A percentile compares a stretch with the other conserved stretches of the same genome.
Conservation (phyloP, 257 asterid species). For the Apocynum venetum region DNA sequence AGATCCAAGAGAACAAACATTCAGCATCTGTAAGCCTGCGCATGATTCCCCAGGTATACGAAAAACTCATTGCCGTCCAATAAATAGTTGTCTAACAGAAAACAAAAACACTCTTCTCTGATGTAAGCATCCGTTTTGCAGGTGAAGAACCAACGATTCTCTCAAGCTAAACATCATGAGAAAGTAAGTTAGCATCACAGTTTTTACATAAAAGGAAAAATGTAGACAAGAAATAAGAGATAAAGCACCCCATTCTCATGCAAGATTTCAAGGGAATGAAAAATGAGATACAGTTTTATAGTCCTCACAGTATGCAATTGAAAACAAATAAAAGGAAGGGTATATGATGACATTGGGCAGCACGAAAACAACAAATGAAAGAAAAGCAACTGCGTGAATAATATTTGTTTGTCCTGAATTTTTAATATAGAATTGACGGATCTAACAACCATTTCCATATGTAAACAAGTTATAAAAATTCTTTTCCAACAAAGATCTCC, state of each 20-base stretch:
- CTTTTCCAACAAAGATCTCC: background rate
- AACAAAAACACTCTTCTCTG: conserved; percentile 73
- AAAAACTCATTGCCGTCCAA: background rate
- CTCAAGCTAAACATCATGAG: conserved; percentile 59
- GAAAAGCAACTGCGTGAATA: background rate
- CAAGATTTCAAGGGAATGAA: background rate
- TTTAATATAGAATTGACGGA: background rate
- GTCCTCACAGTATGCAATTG: background rate
- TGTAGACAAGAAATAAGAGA: background rate
- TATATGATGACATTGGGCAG: background rate
- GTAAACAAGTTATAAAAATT: background rate
- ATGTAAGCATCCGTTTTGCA: conserved; percentile 75
- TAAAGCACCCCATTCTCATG: background rate
- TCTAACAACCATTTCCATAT: background rate
- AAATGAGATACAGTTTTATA: background rate
- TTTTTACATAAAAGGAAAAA: background rate
- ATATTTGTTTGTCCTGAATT: background rate
- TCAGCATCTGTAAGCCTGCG: background rate
- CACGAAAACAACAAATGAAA: background rate
- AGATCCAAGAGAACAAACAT: too few species aligned
- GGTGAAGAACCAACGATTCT: conserved; percentile 76
- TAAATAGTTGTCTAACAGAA: conserved; percentile 38
- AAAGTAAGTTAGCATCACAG: background rate
- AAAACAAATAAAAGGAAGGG: background rate
- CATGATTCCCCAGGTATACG: background rate